A percentile compares a stretch with the other conserved stretches of the same genome.
Conservation (phyloP, 2,329 filamentous ascomycete genomes). For the Apiospora saccharicola region DNA sequence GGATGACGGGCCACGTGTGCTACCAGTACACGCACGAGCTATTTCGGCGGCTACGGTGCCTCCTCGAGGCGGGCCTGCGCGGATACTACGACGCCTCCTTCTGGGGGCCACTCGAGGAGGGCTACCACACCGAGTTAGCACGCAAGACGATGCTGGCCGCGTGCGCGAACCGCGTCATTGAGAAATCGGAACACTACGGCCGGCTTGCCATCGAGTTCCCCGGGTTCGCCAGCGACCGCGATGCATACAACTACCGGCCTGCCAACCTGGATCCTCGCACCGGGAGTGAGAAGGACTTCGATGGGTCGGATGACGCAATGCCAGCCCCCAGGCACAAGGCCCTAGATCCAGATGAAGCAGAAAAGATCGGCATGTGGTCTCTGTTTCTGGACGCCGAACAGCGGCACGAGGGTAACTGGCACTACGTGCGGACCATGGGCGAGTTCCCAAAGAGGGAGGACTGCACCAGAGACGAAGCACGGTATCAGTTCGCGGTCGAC, state of each 20-base stretch:
- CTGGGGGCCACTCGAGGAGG: slow-evolving; percentile 9
- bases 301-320: not conserved
- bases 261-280: not conserved
- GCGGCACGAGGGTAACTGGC: not conserved
- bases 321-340: not conserved
- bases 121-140: not conserved
- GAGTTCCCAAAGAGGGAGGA: not conserved
- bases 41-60: slow-evolving; percentile 20
- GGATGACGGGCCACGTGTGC: slow-evolving; percentile 21
- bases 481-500: not conserved
- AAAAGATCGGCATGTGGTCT: not conserved
- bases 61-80: not conserved
- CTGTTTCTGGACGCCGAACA: not conserved
- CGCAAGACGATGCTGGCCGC: slow-evolving; percentile 23
- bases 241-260: not conserved
- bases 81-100: not conserved
- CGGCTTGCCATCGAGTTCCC: slow-evolving; percentile 24
- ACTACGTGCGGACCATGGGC: not conserved
- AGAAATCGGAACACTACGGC: slow-evolving; percentile 23
- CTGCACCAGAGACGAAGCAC: not conserved
- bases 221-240: not conserved
- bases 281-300: not conserved
- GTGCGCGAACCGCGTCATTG: slow-evolving; percentile 24
- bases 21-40: slow-evolving; percentile 20
- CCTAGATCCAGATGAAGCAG: rapidly evolving